Conservation (phyloP, 148 eudicot species). For the Vaccinium macrocarpon region DNA sequence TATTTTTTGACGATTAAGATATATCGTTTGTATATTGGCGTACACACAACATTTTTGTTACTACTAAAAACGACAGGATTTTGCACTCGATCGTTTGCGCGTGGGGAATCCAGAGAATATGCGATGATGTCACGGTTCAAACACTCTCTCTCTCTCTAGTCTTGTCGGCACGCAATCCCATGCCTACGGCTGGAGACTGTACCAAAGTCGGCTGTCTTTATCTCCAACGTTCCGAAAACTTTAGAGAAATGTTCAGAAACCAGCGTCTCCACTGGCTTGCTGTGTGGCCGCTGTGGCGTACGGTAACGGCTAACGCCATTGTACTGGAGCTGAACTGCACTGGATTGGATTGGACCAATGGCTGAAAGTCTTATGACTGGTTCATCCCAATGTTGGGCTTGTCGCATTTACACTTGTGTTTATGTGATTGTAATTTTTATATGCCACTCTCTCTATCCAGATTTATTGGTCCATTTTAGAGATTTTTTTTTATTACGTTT, state of each 20-base stretch:
- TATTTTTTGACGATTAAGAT: too few species aligned
- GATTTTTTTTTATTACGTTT: too few species aligned
- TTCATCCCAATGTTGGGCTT: background rate
- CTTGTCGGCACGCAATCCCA: background rate
- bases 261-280: background rate
- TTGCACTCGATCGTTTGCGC: background rate
- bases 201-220: slow-evolving; percentile 1
- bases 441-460: too few species aligned
- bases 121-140: background rate
- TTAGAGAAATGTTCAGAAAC: background rate
- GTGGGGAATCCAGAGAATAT: background rate
- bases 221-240: background rate
- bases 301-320: too few species aligned
- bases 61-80: too few species aligned
- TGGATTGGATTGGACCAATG: background rate
- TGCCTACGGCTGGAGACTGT: background rate
- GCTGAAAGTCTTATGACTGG: background rate
- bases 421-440: too few species aligned
- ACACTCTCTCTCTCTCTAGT: background rate
- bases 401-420: background rate
- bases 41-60: too few species aligned
- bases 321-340: background rate
- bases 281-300: background rate
- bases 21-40: too few species aligned
- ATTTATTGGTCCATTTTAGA: too few species aligned